A percentile compares a stretch with the other conserved stretches of the same genome.
Conservation (phyloP, 345 rosid species). For the Kernera saxatilis region DNA sequence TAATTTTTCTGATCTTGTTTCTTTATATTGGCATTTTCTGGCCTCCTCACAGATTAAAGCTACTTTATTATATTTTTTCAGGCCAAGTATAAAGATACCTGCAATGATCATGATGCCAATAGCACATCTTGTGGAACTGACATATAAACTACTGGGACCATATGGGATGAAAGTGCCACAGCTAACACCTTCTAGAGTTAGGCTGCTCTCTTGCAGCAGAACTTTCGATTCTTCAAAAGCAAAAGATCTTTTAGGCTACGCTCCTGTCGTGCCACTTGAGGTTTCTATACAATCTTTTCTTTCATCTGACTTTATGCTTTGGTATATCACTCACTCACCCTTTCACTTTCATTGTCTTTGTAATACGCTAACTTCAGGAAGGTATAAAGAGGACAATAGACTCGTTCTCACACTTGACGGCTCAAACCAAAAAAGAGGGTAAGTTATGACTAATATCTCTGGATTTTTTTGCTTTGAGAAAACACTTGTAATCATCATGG, state of each 20-base stretch:
- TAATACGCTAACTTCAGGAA: slow-evolving; percentile 49
- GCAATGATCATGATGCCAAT: slow-evolving; percentile 75
- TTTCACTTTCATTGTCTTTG: background rate
- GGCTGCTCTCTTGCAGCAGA: slow-evolving; percentile 78
- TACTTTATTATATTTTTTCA: slow-evolving; percentile 32
- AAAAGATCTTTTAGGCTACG: slow-evolving; percentile 70
- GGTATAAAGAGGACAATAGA: slow-evolving; percentile 72
- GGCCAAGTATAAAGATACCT: slow-evolving; percentile 91
- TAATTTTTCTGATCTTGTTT: background rate
- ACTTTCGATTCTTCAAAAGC: slow-evolving; percentile 78
- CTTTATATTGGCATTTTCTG: background rate
- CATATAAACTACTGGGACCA: slow-evolving; percentile 62
- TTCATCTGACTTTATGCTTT: background rate
- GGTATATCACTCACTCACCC: background rate
- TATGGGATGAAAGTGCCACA: slow-evolving; percentile 90
- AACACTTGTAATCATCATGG: background rate
- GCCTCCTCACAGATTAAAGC: background rate
- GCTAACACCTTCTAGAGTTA: slow-evolving; percentile 87
- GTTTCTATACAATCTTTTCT: slow-evolving; percentile 33
- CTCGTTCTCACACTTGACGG: slow-evolving; percentile 64
- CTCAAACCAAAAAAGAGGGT: slow-evolving; percentile 62
- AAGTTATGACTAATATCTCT: slow-evolving; percentile 29
- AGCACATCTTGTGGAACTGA: slow-evolving; percentile 65
- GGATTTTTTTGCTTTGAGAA: background rate
- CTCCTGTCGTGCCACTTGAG: slow-evolving; percentile 74